Evolutionary conservation across 345 rosid genomes (phyloP), one percentile per base, ranked within the genome.

Genomic region (Populus davidiana): DNA sequence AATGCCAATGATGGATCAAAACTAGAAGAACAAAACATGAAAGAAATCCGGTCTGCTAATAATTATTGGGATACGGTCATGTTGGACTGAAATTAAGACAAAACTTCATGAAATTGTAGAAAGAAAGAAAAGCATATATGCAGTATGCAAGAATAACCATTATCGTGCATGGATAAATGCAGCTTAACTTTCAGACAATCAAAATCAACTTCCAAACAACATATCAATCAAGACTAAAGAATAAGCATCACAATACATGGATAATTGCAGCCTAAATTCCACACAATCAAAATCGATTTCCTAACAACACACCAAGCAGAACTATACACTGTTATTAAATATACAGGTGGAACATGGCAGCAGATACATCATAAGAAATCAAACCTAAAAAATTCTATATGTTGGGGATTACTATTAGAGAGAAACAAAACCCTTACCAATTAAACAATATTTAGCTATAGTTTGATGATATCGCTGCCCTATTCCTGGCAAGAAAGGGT

Each of bases 291-390:
- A 25, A 25, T 44, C 67, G 39, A 25, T 23, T 25, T 18, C 35
- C 59, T 9, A 25, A 33, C 38, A 35, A 31, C 31, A 43, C 8
- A 63, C 69, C 62, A 20, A 73, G 16, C 64, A 73, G 25, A 72
- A 59, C 76, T 79, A 38, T 72, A 83, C 83, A 81, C 59, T 73
- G 27, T 44, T 50, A 63, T 6, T 29, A 66, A 61, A 31, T 54
- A 68, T 74, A 77, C 74, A 75, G 59, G 39, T 47, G 63, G 69
- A 77, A 67, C 72, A 61, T 31, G 50, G 63, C 64, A 70, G 63
- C 77, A 54, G 49, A 62, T 50, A 23, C 82, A 79, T 70, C 73
- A 65, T 49, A 59, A 6, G 67, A 41, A 68, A 79, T 54, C 74
- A 73, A 76, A 54, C 36, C 68, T 44, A 47, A 12, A 18, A 27